Conservation (phyloP, 345 rosid genomes). For the Aquilaria yunnanensis region DNA sequence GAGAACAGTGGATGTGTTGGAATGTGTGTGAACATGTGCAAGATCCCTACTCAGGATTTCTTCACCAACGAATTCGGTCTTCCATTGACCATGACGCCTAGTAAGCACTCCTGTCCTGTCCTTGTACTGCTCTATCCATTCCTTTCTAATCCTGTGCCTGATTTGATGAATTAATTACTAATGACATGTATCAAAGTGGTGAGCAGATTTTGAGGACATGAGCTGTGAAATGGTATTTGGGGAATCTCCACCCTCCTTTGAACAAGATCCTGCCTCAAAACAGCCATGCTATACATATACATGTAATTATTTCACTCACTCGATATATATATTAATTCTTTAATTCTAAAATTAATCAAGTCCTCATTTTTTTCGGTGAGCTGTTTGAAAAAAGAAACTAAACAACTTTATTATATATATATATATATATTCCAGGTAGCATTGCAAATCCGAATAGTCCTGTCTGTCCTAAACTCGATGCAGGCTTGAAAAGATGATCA, state of each 20-base stretch:
- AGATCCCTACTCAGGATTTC: conserved; percentile 96
- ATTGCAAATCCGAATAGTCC: conserved; percentile 36
- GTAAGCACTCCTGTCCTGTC: conserved; percentile 27
- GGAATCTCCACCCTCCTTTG: conserved; percentile 70
- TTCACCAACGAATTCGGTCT: conserved; percentile 97
- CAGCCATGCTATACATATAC: conserved; percentile 60
- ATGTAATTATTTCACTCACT: conserved; percentile 27
- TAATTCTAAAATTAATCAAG: not conserved
- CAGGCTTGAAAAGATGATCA: conserved; percentile 27
- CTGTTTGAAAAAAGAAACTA: not conserved
- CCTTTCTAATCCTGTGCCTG: not conserved
- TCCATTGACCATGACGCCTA: conserved; percentile 88
- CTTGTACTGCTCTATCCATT: not conserved
- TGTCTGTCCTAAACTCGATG: conserved; percentile 36
- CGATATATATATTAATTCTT: not conserved
- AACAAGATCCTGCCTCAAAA: conserved; percentile 61
- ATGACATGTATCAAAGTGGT: not conserved
- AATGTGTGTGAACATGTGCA: conserved; percentile 97
- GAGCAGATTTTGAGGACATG: conserved; percentile 90
- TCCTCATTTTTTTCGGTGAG: not conserved
- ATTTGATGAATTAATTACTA: not conserved
- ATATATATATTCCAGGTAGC: conserved; percentile 37
- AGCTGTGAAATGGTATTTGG: conserved; percentile 96
- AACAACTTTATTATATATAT: conserved; percentile 10
- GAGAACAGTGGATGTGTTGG: conserved; percentile 99